Evolutionary conservation across 805 yeast genomes (phyloP), one percentile per base, ranked within the genome.

Genomic region (Pichia deserticola): DNA sequence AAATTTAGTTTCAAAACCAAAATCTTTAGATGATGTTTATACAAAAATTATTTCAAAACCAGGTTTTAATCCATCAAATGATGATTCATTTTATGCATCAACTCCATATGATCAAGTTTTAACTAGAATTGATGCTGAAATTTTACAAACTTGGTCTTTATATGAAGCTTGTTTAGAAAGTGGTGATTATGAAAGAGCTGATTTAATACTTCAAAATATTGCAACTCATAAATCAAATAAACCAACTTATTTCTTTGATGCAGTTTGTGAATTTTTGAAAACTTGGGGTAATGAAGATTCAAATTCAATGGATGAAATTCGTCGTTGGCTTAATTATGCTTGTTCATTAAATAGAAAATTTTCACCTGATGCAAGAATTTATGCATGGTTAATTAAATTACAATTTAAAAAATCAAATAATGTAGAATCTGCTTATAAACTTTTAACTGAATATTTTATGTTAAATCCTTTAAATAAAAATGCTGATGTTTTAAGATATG

Each of bases 91-190:
- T 39, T 49, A 42, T 32, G 50, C 54, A 34, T 58, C 66, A n/a
- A 52, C 64, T 5, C 44, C 59, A 5, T 45, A 52, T n/a, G 68
- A 64, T 50, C 56, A 57, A 11, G 58, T 63, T 40, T 49, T 62
- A 36, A 62, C 66, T 5, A 59, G 64, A 12, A 55, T 59, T 15
- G 60, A 60, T 9, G 51, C 59, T 2, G 54, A 56, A 8, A 52
- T 57, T 15, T 43, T 58, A 33, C 65, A 63, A 49, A 54, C 62
- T 7, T 89, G 90, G 81, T 78, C 90, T 3, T 66, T 89, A 36
- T 71, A 88, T 39, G 96, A 89, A 57, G 92, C 93, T 0, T 83
- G 90, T 55, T 60, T 89, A 34, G 78, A 80, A 41, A 76, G 85
- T 35, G 75, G 75, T 47, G 84, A 86, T 60, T 77, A 75, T 56